Evolutionary conservation across 805 yeast species (phyloP).

Genomic region (Saturnispora gosingensis): DNA sequence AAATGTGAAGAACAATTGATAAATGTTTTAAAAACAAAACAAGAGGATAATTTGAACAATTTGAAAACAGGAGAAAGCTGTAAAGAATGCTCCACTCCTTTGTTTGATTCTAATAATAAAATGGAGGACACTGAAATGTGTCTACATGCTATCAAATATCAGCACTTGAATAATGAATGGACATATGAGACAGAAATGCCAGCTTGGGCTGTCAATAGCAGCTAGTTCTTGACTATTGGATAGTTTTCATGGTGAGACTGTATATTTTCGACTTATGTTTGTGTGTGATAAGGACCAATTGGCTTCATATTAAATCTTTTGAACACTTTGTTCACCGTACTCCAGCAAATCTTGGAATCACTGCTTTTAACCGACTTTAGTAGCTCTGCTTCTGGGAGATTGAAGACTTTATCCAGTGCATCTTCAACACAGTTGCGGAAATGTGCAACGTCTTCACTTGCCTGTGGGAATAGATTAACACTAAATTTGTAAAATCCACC

Average conservation of each 20-base stretch:
- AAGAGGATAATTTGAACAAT: conserved; percentile 5
- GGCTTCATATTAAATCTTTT: conserved; percentile 1
- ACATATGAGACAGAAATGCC: conserved; percentile 38
- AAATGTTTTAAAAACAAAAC: background rate
- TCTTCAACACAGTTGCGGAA: conserved; percentile 10
- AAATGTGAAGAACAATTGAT: conserved; percentile 1
- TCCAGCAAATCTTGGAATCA: conserved; percentile 17
- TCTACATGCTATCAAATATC: conserved; percentile 40
- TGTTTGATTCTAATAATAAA: conserved; percentile 26
- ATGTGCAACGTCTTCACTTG: conserved; percentile 10
- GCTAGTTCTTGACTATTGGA: background rate
- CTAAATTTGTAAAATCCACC: conserved; percentile 23
- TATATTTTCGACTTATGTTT: background rate
- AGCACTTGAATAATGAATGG: conserved; percentile 23
- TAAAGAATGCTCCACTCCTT: conserved; percentile 26
- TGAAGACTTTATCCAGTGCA: conserved; percentile 15
- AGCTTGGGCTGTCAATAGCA: conserved; percentile 32
- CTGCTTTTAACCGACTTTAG: conserved; percentile 7
- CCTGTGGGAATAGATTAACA: conserved; percentile 11
- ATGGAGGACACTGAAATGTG: conserved; percentile 31
- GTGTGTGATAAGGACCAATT: background rate
- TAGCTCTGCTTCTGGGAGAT: conserved; percentile 4
- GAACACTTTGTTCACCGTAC: conserved; percentile 9
- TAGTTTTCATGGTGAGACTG: background rate
- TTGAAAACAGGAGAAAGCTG: conserved; percentile 20